phyloP scores from a whole-genome alignment of 805 yeast species.

The Dipodascus geniculatus region DNA sequence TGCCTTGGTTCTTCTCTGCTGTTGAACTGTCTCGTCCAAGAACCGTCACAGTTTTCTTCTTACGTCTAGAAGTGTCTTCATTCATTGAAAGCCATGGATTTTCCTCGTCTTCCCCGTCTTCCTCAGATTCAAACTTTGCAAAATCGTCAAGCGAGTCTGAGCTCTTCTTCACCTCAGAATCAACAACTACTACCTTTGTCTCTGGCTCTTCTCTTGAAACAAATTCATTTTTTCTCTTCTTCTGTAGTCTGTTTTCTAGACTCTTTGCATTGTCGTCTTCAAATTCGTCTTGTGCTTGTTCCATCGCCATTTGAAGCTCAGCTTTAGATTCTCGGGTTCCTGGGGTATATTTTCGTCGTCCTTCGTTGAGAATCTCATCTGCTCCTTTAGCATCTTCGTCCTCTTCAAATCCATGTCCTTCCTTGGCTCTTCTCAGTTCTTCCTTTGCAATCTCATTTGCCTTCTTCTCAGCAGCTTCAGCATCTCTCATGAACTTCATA shows the following conservation, averaged over 20 bases:
- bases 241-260: conserved; percentile 6
- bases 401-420: conserved; percentile 27
- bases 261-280: conserved; percentile 11
- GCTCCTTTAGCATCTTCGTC: conserved; percentile 32
- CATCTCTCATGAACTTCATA: conserved; percentile 93
- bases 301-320: conserved; percentile 14
- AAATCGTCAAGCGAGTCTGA: conserved; percentile 3
- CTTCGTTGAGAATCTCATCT: conserved; percentile 41
- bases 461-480: conserved; percentile 56
- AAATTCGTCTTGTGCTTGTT: conserved; percentile 20
- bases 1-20: conserved; percentile 29
- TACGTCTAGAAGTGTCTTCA: conserved; percentile 38
- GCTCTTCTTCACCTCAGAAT: conserved; percentile 9
- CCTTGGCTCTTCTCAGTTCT: conserved; percentile 35
- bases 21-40: conserved; percentile 41
- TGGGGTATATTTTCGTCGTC: conserved; percentile 76
- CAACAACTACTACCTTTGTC: conserved; percentile 9
- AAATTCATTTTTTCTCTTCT: conserved; percentile 4
- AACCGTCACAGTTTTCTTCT: conserved; percentile 35
- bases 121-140: conserved; percentile 3
- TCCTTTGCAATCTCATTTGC: conserved; percentile 48
- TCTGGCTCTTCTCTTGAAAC: conserved; percentile 2
- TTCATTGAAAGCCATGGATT: conserved; percentile 27
- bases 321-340: conserved; percentile 32
- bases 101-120: conserved; percentile 10